Evolutionary conservation across 495 filamentous ascomycete species (phyloP).

Genomic region (Aspergillus carlsbadensis): DNA sequence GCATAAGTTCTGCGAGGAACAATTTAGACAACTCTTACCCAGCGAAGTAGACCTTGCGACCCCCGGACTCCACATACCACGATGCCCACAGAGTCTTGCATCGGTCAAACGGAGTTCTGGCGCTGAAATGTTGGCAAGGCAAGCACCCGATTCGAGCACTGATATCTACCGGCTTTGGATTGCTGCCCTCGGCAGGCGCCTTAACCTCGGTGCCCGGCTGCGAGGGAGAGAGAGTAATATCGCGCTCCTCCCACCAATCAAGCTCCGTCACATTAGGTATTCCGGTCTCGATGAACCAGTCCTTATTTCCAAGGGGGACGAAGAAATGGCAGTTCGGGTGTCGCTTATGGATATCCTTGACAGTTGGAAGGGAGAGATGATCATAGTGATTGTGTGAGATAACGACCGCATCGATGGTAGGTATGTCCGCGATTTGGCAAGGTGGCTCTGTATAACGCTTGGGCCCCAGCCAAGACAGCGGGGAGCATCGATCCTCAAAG

Average conservation of each 20-base stretch:
- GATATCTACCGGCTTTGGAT: constrained; percentile 47
- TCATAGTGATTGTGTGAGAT: constrained; percentile 97
- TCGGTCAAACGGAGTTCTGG: constrained; percentile 66
- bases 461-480: constrained; percentile 68
- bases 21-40: constrained; percentile 31
- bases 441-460: constrained; percentile 80
- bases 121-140: constrained; percentile 82
- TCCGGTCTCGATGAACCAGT: constrained; percentile 73
- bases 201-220: constrained; percentile 23
- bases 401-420: constrained; percentile 80
- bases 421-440: constrained; percentile 77
- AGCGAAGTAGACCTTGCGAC: constrained; percentile 45
- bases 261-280: constrained; percentile 78
- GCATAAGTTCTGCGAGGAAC: constrained; percentile 14
- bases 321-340: constrained; percentile 87
- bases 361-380: constrained; percentile 75
- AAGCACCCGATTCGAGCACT: constrained; percentile 76
- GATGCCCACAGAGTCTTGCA: constrained; percentile 80
- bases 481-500: constrained; percentile 84
- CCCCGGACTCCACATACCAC: constrained; percentile 77
- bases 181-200: constrained; percentile 26
- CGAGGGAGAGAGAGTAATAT: constrained; percentile 60
- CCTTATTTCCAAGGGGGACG: constrained; percentile 80
- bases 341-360: constrained; percentile 65
- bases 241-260: constrained; percentile 93